Percentiles rank a stretch among this genome's conserved stretches.
These are phyloP conservation scores for Coriolopsis trogii DNA, from an alignment of 1,284 basidiomycete genomes.

Conservation along the genomic window DNA sequence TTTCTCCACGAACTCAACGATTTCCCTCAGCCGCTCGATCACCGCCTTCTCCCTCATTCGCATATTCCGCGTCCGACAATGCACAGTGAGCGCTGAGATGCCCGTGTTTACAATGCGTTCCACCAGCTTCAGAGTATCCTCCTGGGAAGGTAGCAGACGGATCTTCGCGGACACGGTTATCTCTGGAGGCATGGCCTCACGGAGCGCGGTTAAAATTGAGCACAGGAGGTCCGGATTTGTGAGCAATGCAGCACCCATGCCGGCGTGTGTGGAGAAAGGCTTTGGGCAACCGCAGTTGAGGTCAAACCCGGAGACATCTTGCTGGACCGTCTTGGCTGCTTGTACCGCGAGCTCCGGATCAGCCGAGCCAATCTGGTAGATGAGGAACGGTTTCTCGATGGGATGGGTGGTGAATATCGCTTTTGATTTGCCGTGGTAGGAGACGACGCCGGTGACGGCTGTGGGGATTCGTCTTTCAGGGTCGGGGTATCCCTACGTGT, in stretches of 20 bases:
- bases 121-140: slow-evolving; percentile 87
- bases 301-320: slow-evolving; percentile 94
- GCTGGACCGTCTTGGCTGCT: slow-evolving; percentile 84
- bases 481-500: slow-evolving; percentile 1
- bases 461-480: slow-evolving; percentile 4
- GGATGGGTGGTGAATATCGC: slow-evolving; percentile 95
- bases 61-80: slow-evolving; percentile 96
- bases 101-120: slow-evolving; percentile 88
- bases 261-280: slow-evolving; percentile 92
- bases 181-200: slow-evolving; percentile 72
- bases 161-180: slow-evolving; percentile 94
- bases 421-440: slow-evolving; percentile 80
- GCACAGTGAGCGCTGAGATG: slow-evolving; percentile 89
- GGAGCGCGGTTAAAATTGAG: slow-evolving; percentile 79
- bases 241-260: slow-evolving; percentile 97
- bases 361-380: slow-evolving; percentile 93
- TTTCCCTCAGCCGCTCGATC: slow-evolving; percentile 79
- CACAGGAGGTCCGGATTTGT: slow-evolving; percentile 91
- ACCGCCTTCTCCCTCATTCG: slow-evolving; percentile 82
- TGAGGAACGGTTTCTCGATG: slow-evolving; percentile 88
- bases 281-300: slow-evolving; percentile 97
- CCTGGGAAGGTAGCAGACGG: slow-evolving; percentile 83
- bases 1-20: slow-evolving; percentile 78
- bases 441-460: slow-evolving; percentile 90
- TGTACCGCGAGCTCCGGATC: slow-evolving; percentile 89